These are phyloP conservation scores for Xerocomus amazonicus DNA, from an alignment of 1,284 basidiomycete species.

Conservation along the genomic window DNA sequence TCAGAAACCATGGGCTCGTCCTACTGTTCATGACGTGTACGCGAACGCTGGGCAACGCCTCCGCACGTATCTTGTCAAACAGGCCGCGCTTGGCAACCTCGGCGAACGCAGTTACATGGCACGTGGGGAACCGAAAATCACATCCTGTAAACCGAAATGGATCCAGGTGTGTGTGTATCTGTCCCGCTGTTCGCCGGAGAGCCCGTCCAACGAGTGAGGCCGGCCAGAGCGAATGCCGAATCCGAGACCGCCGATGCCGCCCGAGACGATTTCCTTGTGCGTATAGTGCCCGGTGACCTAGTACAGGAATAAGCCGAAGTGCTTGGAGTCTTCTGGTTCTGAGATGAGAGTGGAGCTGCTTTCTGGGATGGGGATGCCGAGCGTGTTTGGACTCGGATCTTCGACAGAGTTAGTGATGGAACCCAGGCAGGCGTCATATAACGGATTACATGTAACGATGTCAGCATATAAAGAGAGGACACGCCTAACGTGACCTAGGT, in stretches of 20 bases:
- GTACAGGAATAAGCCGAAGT: constrained; percentile 15
- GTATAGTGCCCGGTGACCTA: constrained; percentile 16
- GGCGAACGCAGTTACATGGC: constrained; percentile 7
- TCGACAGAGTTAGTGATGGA: not conserved
- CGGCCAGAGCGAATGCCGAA: constrained; percentile 7
- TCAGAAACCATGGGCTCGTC: constrained; percentile 9
- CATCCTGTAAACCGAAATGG: constrained; percentile 8
- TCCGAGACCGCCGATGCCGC: constrained; percentile 20
- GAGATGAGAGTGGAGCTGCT: not conserved
- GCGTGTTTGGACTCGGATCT: not conserved
- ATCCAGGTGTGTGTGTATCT: constrained; percentile 13
- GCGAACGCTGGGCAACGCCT: constrained; percentile 16
- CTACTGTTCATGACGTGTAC: constrained; percentile 24
- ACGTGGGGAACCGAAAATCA: constrained; percentile 14
- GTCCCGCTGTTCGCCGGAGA: constrained; percentile 17
- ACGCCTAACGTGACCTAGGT: no score
- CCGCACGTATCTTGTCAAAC: constrained; percentile 17
- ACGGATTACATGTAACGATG: no score
- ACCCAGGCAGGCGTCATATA: no score
- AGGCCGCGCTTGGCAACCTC: constrained; percentile 18
- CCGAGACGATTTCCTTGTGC: constrained; percentile 19
- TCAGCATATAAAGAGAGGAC: no score
- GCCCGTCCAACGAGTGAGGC: constrained; percentile 11
- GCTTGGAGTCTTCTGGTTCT: constrained; percentile 11
- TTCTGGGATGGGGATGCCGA: constrained; percentile 4